phyloP scores from a whole-genome alignment of 495 filamentous ascomycete genomes.

The Neurospora tetraspora region DNA sequence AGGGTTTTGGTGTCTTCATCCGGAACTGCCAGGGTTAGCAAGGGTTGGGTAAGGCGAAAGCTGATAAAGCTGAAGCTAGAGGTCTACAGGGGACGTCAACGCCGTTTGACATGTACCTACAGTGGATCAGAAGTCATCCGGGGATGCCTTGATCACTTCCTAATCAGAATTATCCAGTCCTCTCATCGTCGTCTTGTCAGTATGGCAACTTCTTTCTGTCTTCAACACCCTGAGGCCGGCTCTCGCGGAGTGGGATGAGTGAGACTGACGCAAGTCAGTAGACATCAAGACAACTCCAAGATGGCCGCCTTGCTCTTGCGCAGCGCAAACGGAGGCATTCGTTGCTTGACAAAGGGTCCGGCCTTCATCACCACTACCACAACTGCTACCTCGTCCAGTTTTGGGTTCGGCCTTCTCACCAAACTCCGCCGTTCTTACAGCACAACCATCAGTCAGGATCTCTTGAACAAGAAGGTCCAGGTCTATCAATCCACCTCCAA shows the following conservation, averaged over 20 bases:
- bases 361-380: not conserved
- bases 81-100: not conserved
- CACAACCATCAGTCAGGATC: not conserved
- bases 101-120: not conserved
- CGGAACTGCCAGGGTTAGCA: not conserved
- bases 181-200: not conserved
- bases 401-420: not conserved
- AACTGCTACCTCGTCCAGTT: not conserved
- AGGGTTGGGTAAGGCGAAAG: not conserved
- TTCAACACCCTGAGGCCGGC: not conserved
- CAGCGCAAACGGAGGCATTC: not conserved
- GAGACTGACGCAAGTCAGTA: not conserved
- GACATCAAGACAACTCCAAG: not conserved
- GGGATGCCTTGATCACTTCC: not conserved
- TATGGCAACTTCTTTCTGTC: not conserved
- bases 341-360: not conserved
- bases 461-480: slow-evolving; percentile 21
- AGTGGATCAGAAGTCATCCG: not conserved
- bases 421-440: not conserved
- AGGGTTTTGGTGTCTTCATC: not conserved
- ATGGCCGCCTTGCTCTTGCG: not conserved
- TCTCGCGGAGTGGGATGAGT: not conserved
- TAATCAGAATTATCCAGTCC: not conserved
- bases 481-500: slow-evolving; percentile 67
- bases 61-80: not conserved